Evolutionary conservation across 192 early-diverging fungal genomes (phyloP), one percentile per base, ranked within the genome.

Genomic region (Haplosporangium gracile): DNA sequence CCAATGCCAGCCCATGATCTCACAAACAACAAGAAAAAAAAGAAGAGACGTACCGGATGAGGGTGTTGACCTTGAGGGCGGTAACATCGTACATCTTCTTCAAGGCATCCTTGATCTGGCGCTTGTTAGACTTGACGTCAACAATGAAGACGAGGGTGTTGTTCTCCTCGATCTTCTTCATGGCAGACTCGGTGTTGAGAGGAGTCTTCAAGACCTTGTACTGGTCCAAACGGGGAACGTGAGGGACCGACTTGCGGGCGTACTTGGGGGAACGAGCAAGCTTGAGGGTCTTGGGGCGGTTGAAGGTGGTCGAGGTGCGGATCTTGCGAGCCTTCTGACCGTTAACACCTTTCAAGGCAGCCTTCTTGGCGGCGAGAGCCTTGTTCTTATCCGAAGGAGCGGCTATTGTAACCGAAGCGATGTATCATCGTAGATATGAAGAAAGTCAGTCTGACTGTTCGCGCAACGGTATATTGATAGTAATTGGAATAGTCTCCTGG

Each of bases 91-190:
- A 99, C 74, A 98, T 93, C 89, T 94, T 93, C 96, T 99, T 98
- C 83, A 99, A 94, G 77, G 98, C 97, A 83, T 97, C 95, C 92
- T 97, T 97, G 93, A 99, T 99, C 92, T 99, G 97, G 85, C 93
- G 91, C 96, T 99, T 99, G 97, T 99, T 99, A 90, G 97, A 91
- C 80, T 95, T 95, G 82, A 98, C 95, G 87, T 99, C 97, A 84
- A 96, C 95, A 83, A 99, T 91, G 93, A 99, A 99, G 82, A 98
- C 97, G 55, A 99, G 92, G 80, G 99, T 99, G 96, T 99, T 99
- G 93, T 97, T 92, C 83, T 98, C 97, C 94, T 99, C 99, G 83
- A 99, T 98, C 94, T 97, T 98, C 95, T 99, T 99, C 97, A 99
- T 99, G 91, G 99, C 97, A 57, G 96, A 94, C 93, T 99, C 99